These are phyloP conservation scores for Backusella circina DNA, from an alignment of 192 early-diverging fungal genomes.

Conservation along the genomic window DNA sequence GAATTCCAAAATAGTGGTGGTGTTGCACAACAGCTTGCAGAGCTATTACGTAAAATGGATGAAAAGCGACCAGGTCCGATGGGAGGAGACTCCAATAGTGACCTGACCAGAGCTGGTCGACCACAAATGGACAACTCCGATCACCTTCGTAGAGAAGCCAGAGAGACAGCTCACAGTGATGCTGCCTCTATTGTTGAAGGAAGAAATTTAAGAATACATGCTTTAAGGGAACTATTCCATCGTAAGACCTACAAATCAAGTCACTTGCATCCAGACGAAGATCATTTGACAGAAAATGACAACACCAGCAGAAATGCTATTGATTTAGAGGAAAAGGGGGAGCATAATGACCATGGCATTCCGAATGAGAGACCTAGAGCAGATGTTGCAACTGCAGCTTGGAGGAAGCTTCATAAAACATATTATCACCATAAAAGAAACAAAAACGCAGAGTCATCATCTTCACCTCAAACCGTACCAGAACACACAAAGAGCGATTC, in stretches of 20 bases:
- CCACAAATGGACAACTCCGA: not conserved
- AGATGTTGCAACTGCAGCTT: not conserved
- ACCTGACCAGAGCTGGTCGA: not conserved
- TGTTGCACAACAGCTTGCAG: conserved; percentile 3
- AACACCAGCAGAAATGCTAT: not conserved
- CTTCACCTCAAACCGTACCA: not conserved
- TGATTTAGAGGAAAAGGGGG: conserved; percentile 5
- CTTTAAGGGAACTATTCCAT: not conserved
- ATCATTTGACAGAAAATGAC: not conserved
- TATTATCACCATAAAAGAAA: conserved; percentile 26
- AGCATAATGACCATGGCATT: not conserved
- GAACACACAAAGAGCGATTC: not conserved
- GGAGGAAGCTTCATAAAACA: conserved; percentile 1
- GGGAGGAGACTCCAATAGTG: not conserved
- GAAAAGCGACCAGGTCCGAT: not conserved
- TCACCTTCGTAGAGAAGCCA: not conserved
- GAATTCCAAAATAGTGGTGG: not conserved
- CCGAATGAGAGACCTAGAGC: not conserved
- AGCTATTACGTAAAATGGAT: conserved; percentile 17
- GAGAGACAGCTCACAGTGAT: not conserved
- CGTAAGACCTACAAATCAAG: not conserved
- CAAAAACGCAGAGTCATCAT: not conserved
- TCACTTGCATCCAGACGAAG: not conserved
- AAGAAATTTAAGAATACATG: not conserved
- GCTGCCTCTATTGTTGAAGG: not conserved